phyloP scores from a whole-genome alignment of 495 filamentous ascomycete genomes.

The Chlorociboria aeruginascens region DNA sequence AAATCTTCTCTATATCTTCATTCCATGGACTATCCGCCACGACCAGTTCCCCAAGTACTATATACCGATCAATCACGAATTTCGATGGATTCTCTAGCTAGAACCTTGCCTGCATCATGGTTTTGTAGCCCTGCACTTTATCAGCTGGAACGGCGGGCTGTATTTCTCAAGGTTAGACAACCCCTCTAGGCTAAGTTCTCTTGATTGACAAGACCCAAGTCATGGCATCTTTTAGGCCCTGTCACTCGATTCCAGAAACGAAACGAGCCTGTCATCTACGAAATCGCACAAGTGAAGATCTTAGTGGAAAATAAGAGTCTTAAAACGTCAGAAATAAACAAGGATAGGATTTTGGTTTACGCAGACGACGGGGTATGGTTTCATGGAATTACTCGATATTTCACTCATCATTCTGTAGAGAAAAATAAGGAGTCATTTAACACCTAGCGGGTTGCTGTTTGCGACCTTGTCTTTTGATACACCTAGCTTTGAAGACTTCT shows the following conservation, averaged over 20 bases:
- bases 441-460: conserved; percentile 42
- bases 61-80: background rate
- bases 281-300: conserved; percentile 41
- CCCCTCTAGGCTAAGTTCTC: conserved; percentile 38
- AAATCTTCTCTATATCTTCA: no score
- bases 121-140: conserved; percentile 27
- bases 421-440: conserved; percentile 28
- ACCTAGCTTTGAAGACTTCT: conserved; percentile 42
- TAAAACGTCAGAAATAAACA: conserved; percentile 19
- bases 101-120: conserved; percentile 31
- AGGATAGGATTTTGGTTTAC: conserved; percentile 32
- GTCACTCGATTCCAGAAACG: conserved; percentile 38
- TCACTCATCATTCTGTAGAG: background rate
- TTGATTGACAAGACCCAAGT: conserved; percentile 26
- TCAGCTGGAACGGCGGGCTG: conserved; percentile 41
- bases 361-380: conserved; percentile 20
- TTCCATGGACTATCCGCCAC: no score
- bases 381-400: conserved; percentile 21
- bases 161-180: conserved; percentile 47
- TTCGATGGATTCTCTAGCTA: conserved; percentile 13
- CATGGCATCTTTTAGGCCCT: conserved; percentile 53
- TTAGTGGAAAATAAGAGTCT: conserved; percentile 28
- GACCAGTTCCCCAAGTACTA: no score
- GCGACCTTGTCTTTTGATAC: conserved; percentile 38
- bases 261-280: conserved; percentile 37